These are phyloP conservation scores for Chalciporus pseudorubinellus DNA, from an alignment of 768 basidiomycete species.

Conservation along the genomic window DNA sequence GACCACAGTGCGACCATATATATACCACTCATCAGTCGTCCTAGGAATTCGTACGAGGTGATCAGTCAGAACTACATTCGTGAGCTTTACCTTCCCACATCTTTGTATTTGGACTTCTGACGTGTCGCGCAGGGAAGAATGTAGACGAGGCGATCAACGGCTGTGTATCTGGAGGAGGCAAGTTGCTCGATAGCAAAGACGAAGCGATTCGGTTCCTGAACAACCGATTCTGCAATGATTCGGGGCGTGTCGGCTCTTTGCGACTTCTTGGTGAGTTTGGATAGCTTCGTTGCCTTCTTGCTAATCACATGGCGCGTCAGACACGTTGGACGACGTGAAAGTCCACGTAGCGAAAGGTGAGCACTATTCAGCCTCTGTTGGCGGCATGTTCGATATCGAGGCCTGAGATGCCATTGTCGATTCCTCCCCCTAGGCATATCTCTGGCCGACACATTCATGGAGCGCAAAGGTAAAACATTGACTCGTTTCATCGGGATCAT, in stretches of 20 bases:
- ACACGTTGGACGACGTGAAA: constrained; percentile 54
- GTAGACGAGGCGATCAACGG: constrained; percentile 66
- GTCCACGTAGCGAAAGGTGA: constrained; percentile 60
- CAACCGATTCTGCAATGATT: constrained; percentile 76
- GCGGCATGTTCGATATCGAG: neutral
- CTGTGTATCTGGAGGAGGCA: constrained; percentile 60
- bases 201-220: constrained; percentile 60
- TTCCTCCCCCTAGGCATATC: constrained; percentile 51
- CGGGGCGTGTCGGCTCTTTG: constrained; percentile 57
- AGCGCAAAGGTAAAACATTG: constrained; percentile 47
- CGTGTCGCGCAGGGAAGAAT: constrained; percentile 42
- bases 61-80: constrained; percentile 40
- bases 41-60: constrained; percentile 10
- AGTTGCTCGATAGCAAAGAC: constrained; percentile 60
- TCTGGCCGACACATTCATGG: constrained; percentile 45
- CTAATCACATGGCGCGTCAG: constrained; percentile 30
- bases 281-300: neutral
- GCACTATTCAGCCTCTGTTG: neutral
- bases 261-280: constrained; percentile 47
- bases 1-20: neutral
- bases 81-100: constrained; percentile 16
- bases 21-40: neutral
- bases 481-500: constrained; percentile 71
- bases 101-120: neutral
- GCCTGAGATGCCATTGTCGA: neutral